These are phyloP conservation scores for Trifolium repens DNA, from an alignment of 306 rosid species.

Conservation along the genomic window DNA sequence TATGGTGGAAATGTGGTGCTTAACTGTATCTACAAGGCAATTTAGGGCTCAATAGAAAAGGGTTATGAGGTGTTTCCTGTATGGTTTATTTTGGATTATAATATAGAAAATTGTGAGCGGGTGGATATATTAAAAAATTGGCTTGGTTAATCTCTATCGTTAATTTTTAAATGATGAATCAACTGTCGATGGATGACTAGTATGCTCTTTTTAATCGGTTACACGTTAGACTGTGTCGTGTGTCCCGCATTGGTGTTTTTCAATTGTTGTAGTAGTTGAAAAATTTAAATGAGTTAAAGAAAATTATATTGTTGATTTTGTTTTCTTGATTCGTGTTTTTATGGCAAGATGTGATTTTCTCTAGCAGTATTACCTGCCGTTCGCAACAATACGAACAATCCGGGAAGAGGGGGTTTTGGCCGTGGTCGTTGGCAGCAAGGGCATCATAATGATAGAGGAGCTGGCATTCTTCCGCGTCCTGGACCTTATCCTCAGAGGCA, in stretches of 20 bases:
- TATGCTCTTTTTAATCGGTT: not conserved
- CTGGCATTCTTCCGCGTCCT: conserved; percentile 93
- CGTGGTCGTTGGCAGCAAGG: conserved; percentile 63
- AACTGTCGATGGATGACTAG: not conserved
- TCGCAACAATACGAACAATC: conserved; percentile 49
- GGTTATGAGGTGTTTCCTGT: not conserved
- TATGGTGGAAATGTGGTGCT: not conserved
- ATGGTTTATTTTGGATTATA: too few species aligned
- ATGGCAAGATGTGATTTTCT: conserved; percentile 46
- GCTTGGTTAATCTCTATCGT: not conserved
- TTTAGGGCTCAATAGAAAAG: not conserved
- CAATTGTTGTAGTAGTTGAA: conserved; percentile 28
- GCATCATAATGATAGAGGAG: conserved; percentile 77
- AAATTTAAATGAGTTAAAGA: conserved; percentile 21
- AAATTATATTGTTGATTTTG: conserved; percentile 42
- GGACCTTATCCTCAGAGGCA: conserved; percentile 91
- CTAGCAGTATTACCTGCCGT: conserved; percentile 60
- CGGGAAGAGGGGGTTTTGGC: conserved; percentile 55
- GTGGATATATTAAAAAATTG: not conserved
- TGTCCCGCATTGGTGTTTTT: not conserved
- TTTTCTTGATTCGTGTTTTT: conserved; percentile 42
- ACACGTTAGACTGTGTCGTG: not conserved
- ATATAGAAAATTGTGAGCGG: too few species aligned
- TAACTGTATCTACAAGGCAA: not conserved
- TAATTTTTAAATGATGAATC: not conserved